Conservation (phyloP, 441 rosid species). For the Syzygium malaccense region DNA sequence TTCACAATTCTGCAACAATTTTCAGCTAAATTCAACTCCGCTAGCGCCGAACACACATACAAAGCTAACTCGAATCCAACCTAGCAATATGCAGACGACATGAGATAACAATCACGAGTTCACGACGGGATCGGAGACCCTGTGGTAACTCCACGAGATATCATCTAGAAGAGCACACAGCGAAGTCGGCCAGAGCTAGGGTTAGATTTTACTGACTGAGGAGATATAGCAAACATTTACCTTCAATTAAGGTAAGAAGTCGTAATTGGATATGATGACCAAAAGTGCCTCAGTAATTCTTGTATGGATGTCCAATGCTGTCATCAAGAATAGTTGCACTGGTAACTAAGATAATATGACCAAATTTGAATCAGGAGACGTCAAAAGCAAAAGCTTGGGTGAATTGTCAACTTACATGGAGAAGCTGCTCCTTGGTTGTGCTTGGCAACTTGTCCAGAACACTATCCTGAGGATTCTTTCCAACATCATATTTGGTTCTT, state of each 20-base stretch:
- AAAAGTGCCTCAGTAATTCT: slow-evolving; percentile 75
- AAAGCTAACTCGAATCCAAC: too few species aligned
- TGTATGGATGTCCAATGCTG: slow-evolving; percentile 83
- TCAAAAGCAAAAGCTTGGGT: neutral
- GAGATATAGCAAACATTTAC: slow-evolving; percentile 22
- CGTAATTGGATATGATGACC: slow-evolving; percentile 96
- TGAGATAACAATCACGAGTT: too few species aligned
- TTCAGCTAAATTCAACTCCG: too few species aligned
- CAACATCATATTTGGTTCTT: slow-evolving; percentile 60
- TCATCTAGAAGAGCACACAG: too few species aligned
- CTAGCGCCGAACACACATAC: too few species aligned
- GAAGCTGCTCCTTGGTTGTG: slow-evolving; percentile 61
- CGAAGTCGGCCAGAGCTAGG: too few species aligned
- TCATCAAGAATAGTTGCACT: neutral
- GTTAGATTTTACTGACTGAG: neutral
- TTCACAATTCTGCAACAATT: too few species aligned
- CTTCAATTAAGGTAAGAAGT: slow-evolving; percentile 65
- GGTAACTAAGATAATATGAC: neutral
- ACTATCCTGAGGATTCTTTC: slow-evolving; percentile 69
- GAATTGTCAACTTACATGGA: slow-evolving; percentile 50
- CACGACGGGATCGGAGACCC: too few species aligned
- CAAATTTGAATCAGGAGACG: neutral
- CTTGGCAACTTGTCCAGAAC: slow-evolving; percentile 67
- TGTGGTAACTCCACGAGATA: too few species aligned
- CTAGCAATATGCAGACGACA: too few species aligned